Percentiles rank a stretch among this genome's conserved stretches.
These are phyloP conservation scores for Eucalyptus rudis DNA, from an alignment of 345 rosid genomes.

Conservation along the genomic window DNA sequence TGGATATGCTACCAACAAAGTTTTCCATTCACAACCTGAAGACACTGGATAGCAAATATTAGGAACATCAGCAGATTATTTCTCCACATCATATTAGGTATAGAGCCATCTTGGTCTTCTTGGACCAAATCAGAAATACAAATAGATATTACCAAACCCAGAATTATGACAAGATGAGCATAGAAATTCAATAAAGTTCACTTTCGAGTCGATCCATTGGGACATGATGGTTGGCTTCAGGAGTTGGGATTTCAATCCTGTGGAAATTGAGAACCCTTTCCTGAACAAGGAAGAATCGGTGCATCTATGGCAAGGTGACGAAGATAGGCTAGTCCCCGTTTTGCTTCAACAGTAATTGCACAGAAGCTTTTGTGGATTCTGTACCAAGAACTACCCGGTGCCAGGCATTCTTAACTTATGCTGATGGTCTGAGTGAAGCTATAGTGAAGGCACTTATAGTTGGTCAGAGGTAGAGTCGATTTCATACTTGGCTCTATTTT, in stretches of 20 bases:
- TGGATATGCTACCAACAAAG: neutral
- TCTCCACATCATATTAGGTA: neutral
- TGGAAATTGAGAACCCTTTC: conserved; percentile 46
- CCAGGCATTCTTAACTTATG: conserved; percentile 33
- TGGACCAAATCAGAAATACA: neutral
- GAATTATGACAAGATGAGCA: conserved; percentile 30
- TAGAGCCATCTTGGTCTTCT: neutral
- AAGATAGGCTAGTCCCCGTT: conserved; percentile 38
- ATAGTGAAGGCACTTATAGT: conserved; percentile 21
- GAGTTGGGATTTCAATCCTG: conserved; percentile 63
- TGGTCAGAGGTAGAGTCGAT: neutral
- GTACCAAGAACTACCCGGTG: conserved; percentile 37
- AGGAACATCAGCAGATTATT: neutral
- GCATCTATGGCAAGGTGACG: conserved; percentile 59
- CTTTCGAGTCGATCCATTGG: conserved; percentile 25
- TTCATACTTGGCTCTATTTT: neutral
- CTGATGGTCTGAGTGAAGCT: conserved; percentile 37
- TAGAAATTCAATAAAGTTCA: neutral
- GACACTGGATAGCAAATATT: neutral
- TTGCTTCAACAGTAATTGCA: conserved; percentile 25
- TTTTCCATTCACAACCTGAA: neutral
- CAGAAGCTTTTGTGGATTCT: conserved; percentile 36
- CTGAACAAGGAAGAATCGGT: conserved; percentile 10
- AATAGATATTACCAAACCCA: neutral
- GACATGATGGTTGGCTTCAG: conserved; percentile 58